A percentile compares a stretch with the other conserved stretches of the same genome.
These are phyloP conservation scores for Conringia planisiliqua DNA, from an alignment of 345 rosid genomes.

Conservation along the genomic window DNA sequence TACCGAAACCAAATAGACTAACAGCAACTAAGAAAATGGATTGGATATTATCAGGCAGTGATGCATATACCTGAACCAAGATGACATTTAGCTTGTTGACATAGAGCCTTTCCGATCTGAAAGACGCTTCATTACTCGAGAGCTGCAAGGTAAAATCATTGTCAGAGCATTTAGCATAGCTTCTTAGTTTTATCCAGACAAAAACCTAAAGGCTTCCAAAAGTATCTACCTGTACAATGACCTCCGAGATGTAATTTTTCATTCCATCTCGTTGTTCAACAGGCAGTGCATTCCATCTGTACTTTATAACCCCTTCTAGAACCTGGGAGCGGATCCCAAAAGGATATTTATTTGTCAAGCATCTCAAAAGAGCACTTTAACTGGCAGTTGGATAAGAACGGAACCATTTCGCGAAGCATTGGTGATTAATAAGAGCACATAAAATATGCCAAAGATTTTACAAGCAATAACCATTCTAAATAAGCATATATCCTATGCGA, in stretches of 20 bases:
- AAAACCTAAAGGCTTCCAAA: background rate
- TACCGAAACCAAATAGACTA: background rate
- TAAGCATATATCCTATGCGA: background rate
- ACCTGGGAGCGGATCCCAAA: slow-evolving; percentile 49
- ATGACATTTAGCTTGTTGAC: slow-evolving; percentile 93
- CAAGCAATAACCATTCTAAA: background rate
- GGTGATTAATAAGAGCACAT: background rate
- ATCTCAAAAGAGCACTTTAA: background rate
- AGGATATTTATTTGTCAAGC: slow-evolving; percentile 2
- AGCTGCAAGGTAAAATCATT: slow-evolving; percentile 44
- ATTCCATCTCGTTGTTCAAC: slow-evolving; percentile 97
- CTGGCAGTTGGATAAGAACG: background rate
- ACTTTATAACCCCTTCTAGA: slow-evolving; percentile 96
- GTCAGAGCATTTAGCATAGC: background rate
- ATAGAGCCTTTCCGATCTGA: slow-evolving; percentile 82
- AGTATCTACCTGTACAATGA: slow-evolving; percentile 82
- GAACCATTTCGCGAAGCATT: background rate
- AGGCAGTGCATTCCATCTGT: slow-evolving; percentile 98
- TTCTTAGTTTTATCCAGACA: background rate
- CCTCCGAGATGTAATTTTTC: slow-evolving; percentile 98
- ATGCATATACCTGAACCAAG: slow-evolving; percentile 76
- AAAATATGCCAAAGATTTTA: background rate
- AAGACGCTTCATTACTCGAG: slow-evolving; percentile 83
- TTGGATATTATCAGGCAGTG: background rate
- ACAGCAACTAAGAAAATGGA: background rate